Base-by-base conservation (phyloP, 495 filamentous ascomycete genomes). In the Aspergillus carlsbadensis region DNA sequence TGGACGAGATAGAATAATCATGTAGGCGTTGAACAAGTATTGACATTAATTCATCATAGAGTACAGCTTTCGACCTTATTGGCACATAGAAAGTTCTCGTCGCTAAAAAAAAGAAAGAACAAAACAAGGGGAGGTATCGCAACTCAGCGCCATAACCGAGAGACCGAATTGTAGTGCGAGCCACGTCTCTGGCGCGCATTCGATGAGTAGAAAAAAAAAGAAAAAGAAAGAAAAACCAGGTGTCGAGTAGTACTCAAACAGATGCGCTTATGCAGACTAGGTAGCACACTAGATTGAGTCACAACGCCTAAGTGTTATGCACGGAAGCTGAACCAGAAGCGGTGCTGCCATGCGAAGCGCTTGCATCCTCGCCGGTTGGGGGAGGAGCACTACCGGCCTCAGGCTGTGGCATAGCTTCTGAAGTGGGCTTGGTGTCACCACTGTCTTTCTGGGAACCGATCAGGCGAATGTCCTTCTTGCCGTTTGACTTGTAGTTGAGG, bases 401-500 rank as follows among this genome's bases (percentile, higher is more conserved):
- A 15, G 48, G n/a, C 11, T 26, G 50, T 14, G 10, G 21, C 21
- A 49, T 57, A 8, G 53, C 54, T 22, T 56, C 54, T 3, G 55
- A 22, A 6, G 50, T 44, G 39, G 61, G 50, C 34, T 52, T 65
- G 6, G 62, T 65, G n/a, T 68, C 52, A 14, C 57, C 50, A 3
- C 41, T 55, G 3, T 53, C 46, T 29, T 68, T 61, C 39, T 61
- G 34, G 37, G 57, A 58, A 4, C 52, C 61, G 1, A 71, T 65
- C 6, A 67, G 58, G 33, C 54, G 67, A 24, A 77, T 74, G 41
- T 71, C 68, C 49, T 90, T 90, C 68, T 83, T 83, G 20, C 91
- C 91, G 60, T 96, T 98, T 26, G 90, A 80, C 65, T 92, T 93
- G 80, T 98, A 98, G 60, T 89, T 84, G 34, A 98, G 76, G 26